Base-by-base conservation (phyloP, 1,284 basidiomycete species). In the Mycena citricolor region DNA sequence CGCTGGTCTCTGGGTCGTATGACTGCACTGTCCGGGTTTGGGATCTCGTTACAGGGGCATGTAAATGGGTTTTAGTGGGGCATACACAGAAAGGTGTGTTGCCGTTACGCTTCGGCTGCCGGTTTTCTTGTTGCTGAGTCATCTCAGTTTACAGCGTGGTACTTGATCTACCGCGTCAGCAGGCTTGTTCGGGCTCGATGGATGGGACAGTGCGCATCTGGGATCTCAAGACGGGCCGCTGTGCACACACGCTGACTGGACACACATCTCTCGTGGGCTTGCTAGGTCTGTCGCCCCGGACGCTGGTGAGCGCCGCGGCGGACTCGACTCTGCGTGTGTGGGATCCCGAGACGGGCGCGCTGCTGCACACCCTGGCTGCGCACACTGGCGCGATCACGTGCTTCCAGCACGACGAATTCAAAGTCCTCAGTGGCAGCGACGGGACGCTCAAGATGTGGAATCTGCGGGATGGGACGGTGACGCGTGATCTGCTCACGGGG, bases 391-490 rank as follows among this genome's bases (percentile, higher is more conserved):
- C 94, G 10, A 97, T 97, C 57, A 97, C 94, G 6, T 97, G 94
- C 66, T 97, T 97, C 78, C 90, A 94, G 66, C 94, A 97, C 58
- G 94, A 97, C 61, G 94, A 97, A 61, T 90, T 90, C 73, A 95
- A 95, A 63, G 90, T 97, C 38, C 76, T 97, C 32, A 90, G 86
- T 55, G 94, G 94, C 6, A 90, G 86, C 8, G 94, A 97, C 58
- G 94, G 94, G n/a, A 92, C 90, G 31, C 73, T 97, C 54, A 97
- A 97, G 73, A 88, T 97, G 79, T 97, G 94, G 94, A 89, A 97
- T 62, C 79, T 94, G 48, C 73, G 83, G 34, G 88, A 92, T 46
- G 93, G 94, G 20, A 76, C 76, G 0, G 83, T 90, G 40, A 82
- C 91, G 14, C 77, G 90, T 30, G 94, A 97, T 64, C 70, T 97